These are phyloP conservation scores for Globisporangium orthogonon DNA, from an alignment of 352 stramenopile species.

Conservation along the genomic window DNA sequence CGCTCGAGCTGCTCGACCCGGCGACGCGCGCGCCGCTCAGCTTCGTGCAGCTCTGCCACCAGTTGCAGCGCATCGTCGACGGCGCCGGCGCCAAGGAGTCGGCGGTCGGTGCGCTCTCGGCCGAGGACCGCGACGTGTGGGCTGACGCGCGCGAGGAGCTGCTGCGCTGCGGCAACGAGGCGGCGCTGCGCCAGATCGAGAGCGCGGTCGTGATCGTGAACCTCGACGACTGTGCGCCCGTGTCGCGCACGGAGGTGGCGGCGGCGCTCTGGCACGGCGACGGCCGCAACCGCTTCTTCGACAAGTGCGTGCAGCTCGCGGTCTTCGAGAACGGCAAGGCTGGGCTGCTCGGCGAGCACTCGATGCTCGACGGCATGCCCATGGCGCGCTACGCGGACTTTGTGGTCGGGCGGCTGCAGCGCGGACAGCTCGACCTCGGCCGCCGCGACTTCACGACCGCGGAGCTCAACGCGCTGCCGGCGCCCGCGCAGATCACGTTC, in stretches of 20 bases:
- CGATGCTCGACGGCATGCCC: constrained; percentile 85
- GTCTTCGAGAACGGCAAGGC: constrained; percentile 95
- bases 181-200: constrained; percentile 47
- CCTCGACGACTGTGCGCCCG: constrained; percentile 55
- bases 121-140: constrained; percentile 69
- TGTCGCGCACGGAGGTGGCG: constrained; percentile 59
- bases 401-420: constrained; percentile 46
- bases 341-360: constrained; percentile 92
- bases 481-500: constrained; percentile 43
- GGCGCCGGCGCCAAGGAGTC: constrained; percentile 40
- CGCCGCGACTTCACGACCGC: constrained; percentile 28
- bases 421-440: constrained; percentile 43
- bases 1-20: constrained; percentile 43
- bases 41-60: constrained; percentile 53
- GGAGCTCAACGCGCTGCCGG: constrained; percentile 22
- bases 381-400: constrained; percentile 70
- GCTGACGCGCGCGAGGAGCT: constrained; percentile 70
- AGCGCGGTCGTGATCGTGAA: constrained; percentile 63
- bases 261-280: constrained; percentile 73
- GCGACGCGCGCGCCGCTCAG: constrained; percentile 27
- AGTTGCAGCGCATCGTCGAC: constrained; percentile 49
- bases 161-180: constrained; percentile 57
- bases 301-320: constrained; percentile 96
- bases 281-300: constrained; percentile 94
- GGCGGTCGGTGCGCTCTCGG: constrained; percentile 61